These are phyloP conservation scores for Mesotaenium endlicherianum DNA, from an alignment of 139 green algal genomes.

Conservation along the genomic window DNA sequence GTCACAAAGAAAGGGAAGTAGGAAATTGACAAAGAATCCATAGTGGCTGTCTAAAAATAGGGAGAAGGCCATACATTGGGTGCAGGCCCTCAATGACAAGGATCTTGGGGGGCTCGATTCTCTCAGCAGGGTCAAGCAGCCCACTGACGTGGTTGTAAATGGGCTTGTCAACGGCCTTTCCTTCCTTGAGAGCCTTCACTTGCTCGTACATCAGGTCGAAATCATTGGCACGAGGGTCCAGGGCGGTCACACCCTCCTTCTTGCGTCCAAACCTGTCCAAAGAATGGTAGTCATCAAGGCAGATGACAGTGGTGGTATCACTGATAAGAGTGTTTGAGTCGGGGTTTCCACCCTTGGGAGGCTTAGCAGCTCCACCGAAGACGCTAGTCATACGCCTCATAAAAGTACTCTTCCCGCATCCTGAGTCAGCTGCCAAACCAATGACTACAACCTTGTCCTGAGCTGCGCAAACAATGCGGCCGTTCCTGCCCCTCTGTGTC, in stretches of 20 bases:
- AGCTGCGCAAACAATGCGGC: conserved; percentile 52
- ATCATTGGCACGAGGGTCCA: conserved; percentile 92
- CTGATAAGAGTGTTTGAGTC: conserved; percentile 98
- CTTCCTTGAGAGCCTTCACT: conserved; percentile 95
- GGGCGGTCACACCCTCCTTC: conserved; percentile 83
- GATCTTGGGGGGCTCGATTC: conserved; percentile 82
- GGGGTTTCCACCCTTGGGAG: conserved; percentile 78
- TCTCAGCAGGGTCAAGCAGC: conserved; percentile 91
- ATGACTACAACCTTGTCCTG: conserved; percentile 82
- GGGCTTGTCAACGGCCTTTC: conserved; percentile 95
- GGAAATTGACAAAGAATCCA: not conserved
- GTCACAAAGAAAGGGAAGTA: too few species aligned
- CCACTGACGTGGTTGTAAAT: conserved; percentile 99
- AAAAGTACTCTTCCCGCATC: conserved; percentile 99
- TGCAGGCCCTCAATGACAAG: conserved; percentile 97
- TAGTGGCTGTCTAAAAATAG: too few species aligned
- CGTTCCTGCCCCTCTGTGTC: not conserved
- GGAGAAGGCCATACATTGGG: conserved; percentile 62
- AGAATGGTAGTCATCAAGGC: conserved; percentile 98
- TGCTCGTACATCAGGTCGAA: conserved; percentile 99
- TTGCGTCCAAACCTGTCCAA: conserved; percentile 93
- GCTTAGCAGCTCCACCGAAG: conserved; percentile 89
- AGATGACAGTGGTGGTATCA: conserved; percentile 99
- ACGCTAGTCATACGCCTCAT: conserved; percentile 98
- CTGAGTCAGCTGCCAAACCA: conserved; percentile 95